phyloP scores from a whole-genome alignment of 2,329 filamentous ascomycete genomes.

The Truncatella angustata region DNA sequence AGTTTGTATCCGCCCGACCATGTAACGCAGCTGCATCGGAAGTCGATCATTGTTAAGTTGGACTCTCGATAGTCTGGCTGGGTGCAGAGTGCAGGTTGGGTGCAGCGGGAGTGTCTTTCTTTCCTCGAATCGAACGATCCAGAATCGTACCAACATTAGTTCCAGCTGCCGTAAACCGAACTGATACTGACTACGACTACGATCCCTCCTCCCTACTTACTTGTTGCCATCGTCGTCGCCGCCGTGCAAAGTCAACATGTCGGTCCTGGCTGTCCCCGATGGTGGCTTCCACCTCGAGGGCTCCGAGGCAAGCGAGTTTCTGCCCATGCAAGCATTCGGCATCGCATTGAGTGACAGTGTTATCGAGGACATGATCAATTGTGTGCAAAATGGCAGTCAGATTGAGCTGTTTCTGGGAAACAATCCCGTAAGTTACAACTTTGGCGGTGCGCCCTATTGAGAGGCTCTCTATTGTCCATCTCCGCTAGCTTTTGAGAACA shows the following conservation, averaged over 20 bases:
- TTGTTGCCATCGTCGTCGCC: neutral
- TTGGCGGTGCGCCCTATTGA: neutral
- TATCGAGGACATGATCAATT: conserved; percentile 62
- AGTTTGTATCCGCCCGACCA: conserved; percentile 3
- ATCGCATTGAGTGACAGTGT: conserved; percentile 56
- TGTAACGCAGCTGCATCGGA: conserved; percentile 14
- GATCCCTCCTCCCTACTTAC: neutral
- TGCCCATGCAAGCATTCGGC: conserved; percentile 56
- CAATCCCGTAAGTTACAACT: conserved; percentile 53
- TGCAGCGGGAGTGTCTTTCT: conserved; percentile 22
- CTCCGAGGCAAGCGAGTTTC: conserved; percentile 40
- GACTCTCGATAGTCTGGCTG: conserved; percentile 29
- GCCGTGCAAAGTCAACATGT: conserved; percentile 38
- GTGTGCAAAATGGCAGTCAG: conserved; percentile 53
- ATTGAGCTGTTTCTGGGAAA: conserved; percentile 57
- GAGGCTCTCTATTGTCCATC: conserved; percentile 1
- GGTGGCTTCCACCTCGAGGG: conserved; percentile 56
- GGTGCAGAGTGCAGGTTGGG: conserved; percentile 24
- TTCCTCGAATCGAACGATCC: conserved; percentile 15
- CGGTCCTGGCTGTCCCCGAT: conserved; percentile 55
- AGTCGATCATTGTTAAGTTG: conserved; percentile 30
- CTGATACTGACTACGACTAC: conserved; percentile 9
- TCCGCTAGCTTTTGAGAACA: neutral
- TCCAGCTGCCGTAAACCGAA: too few relatives aligned
- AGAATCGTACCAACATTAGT: too few relatives aligned